Base-by-base conservation (phyloP, 306 rosid species). In the Cucurbita pepo region DNA sequence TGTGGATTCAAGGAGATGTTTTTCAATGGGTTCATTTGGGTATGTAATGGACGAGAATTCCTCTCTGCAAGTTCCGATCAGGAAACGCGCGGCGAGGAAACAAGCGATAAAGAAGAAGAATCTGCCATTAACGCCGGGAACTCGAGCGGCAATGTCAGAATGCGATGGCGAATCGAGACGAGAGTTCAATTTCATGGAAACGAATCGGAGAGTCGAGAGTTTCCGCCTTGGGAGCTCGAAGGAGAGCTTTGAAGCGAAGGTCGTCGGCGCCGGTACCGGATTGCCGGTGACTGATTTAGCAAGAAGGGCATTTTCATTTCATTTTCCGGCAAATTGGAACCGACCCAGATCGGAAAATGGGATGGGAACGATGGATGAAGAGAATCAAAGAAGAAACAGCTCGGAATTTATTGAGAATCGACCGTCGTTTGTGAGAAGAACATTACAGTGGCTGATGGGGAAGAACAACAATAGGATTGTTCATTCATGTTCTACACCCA, bases 1-100 rank as follows among this genome's bases (percentile, higher is more conserved):
- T 65, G 88, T 70, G 44, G 99, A 84, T 76, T 77, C 83, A 9
- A 91, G 97, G 57, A 88, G 99, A 81, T 95, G 99, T 48, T 95
- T 91, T 65, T 95, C 99, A 0, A 95, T 91, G 99, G 99, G 97
- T 8, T 91, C 95, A 0, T 91, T 95, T 84, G 88, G 88, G 56
- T 91, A 95, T 80, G 86, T 91, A 56, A 83, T 95, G 97, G 97
- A 89, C 18, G 99, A 89, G 75, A 91, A 70, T 63, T 83, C 84
- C 9, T 80, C 83, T 9, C 75, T 95, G 45, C 88, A 81, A 69
- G 97, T 95, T 16, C 96, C 99, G 13, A 86, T 95, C 25, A 84
- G 90, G 72, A 69, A 88, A 0, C 85, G 86, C 6, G 56, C 84
- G 38, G 58, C 82, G 22, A 87, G 83, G 72, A 87, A 76, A 69